These are phyloP conservation scores for Torulaspora globosa DNA, from an alignment of 1,139 yeast genomes.

Conservation along the genomic window DNA sequence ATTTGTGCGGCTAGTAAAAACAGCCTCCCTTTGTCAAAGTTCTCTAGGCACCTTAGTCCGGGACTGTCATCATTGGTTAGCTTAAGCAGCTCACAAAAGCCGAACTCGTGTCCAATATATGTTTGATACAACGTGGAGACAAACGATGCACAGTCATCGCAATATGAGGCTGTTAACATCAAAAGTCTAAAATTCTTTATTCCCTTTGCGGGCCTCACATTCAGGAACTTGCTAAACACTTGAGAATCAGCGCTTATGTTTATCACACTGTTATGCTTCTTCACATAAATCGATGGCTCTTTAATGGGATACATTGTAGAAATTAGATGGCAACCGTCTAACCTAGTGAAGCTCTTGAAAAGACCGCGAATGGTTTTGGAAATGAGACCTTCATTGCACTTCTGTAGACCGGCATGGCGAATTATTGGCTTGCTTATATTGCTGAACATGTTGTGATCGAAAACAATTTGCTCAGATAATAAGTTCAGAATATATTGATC, in stretches of 20 bases:
- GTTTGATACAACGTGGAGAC: slow-evolving; percentile 33
- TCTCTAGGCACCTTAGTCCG: slow-evolving; percentile 31
- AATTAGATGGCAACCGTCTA: slow-evolving; percentile 30
- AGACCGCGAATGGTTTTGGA: slow-evolving; percentile 20
- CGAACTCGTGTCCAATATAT: slow-evolving; percentile 35
- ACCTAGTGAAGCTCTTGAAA: slow-evolving; percentile 26
- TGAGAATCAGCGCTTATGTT: slow-evolving; percentile 33
- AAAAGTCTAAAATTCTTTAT: slow-evolving; percentile 52
- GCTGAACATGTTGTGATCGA: slow-evolving; percentile 40
- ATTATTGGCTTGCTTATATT: slow-evolving; percentile 24
- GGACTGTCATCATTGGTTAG: slow-evolving; percentile 32
- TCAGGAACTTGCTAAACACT: slow-evolving; percentile 38
- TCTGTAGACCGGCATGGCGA: slow-evolving; percentile 21
- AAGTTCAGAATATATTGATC: slow-evolving; percentile 32
- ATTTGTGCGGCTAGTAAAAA: slow-evolving; percentile 47
- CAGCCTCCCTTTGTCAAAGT: slow-evolving; percentile 35
- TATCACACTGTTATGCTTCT: slow-evolving; percentile 32
- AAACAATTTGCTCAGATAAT: slow-evolving; percentile 43
- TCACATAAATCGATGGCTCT: slow-evolving; percentile 32
- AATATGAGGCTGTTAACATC: slow-evolving; percentile 41
- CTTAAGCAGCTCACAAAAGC: slow-evolving; percentile 36
- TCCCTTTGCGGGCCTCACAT: slow-evolving; percentile 50
- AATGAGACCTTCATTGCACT: slow-evolving; percentile 25
- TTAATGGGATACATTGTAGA: slow-evolving; percentile 25
- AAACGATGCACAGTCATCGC: slow-evolving; percentile 29